Conservation (phyloP, 1,139 yeast species). For the Kurtzmaniella quercitrusa region DNA sequence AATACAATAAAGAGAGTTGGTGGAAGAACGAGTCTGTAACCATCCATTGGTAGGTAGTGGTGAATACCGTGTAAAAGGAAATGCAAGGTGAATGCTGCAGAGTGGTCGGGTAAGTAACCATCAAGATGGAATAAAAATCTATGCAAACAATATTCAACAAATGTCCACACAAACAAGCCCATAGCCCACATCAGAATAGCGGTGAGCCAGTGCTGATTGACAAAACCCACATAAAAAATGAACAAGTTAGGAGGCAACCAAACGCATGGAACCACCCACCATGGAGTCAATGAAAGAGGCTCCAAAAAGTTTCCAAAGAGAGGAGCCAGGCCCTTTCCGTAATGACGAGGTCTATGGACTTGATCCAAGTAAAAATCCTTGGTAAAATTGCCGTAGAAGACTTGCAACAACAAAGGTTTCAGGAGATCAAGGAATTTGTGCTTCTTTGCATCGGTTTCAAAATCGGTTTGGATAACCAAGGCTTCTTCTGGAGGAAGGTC, state of each 20-base stretch:
- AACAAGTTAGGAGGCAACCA: conserved; percentile 83
- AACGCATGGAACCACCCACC: conserved; percentile 74
- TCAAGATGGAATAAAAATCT: conserved; percentile 94
- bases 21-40: conserved; percentile 89
- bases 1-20: conserved; percentile 68
- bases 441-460: conserved; percentile 59
- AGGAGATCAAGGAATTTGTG: conserved; percentile 85
- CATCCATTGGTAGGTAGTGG: conserved; percentile 97
- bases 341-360: conserved; percentile 94
- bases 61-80: conserved; percentile 94
- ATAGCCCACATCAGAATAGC: conserved; percentile 43
- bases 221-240: conserved; percentile 38
- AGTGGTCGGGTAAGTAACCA: conserved; percentile 76
- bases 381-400: conserved; percentile 65
- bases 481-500: conserved; percentile 69
- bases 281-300: conserved; percentile 45
- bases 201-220: conserved; percentile 29
- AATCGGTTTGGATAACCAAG: conserved; percentile 77
- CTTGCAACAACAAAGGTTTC: conserved; percentile 78
- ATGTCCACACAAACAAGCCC: conserved; percentile 89
- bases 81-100: conserved; percentile 71
- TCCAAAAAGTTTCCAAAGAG: conserved; percentile 47
- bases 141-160: conserved; percentile 82
- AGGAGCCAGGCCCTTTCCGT: conserved; percentile 81
- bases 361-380: conserved; percentile 92